Evolutionary conservation across 1,139 yeast species (phyloP), one percentile per base, ranked within the genome.

Genomic region (Nakaseomyces kungkrabaensis): DNA sequence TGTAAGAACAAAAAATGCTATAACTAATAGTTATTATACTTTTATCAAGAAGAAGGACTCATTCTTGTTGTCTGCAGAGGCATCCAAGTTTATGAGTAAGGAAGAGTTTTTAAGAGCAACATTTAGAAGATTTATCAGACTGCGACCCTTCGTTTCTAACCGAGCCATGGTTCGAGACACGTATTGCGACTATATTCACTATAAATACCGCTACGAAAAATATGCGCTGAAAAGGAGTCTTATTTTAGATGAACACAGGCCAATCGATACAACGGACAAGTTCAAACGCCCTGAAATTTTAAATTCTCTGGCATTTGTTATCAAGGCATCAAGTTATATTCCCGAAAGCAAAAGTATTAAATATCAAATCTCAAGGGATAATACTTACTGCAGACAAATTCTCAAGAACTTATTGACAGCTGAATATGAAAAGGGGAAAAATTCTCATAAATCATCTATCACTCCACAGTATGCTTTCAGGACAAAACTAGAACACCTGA

Each of bases 201-300:
- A 60, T 46, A 65, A 64, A 51, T 64, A 58, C 43, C 56, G 46
- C 37, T 46, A 52, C 10, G 68, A 65, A 49, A 51, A 63, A 44
- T 62, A 58, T 48, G 51, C 48, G 11, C 37, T 54, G 45, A 63
- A 61, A 17, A 41, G 36, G 13, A 41, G 44, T 11, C 13, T 29
- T 4, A n/a, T 41, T n/a, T n/a, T 38, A 10, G 42, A 25, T 38
- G 42, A 38, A 25, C 29, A 25, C 13, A 29, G 25, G 25, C 44
- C 24, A 17, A 41, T 27, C 8, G 34, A 27, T 41, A 29, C 25
- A 1, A n/a, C 10, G 27, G 34, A 41, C 7, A n/a, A 27, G n/a
- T 41, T 41, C 13, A 25, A 22, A 17, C n/a, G 31, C 17, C 26
- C 9, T 8, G 45, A 52, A 17, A 50, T 58, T 9, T 25, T 46